Evolutionary conservation across 805 yeast species (phyloP), one percentile per base, ranked within the genome.

Genomic region (Osmozyma mogii): DNA sequence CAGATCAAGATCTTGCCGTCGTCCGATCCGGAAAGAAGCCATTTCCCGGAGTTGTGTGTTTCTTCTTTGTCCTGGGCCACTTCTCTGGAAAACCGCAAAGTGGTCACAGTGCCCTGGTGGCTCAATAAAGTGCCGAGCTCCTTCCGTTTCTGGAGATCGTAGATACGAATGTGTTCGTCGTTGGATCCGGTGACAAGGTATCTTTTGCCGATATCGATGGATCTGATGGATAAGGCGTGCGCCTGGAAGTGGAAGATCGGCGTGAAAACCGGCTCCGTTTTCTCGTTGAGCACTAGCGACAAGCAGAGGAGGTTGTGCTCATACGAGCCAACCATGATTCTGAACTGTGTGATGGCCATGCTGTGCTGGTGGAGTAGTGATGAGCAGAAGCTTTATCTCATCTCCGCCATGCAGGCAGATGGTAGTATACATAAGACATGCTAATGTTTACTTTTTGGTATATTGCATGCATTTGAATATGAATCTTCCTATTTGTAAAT

Each of bases 241-340:
- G 98, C 95, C 45, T 89, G 85, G 58, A 92, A 89, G 54, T 92
- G 96, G 65, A 92, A 92, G 24, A 92, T 78, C 3, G 97, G 95
- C 26, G 85, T 87, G 60, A 92, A 92, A 15, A 42, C 38, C 3
- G 48, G 43, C 7, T 84, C 65, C 1, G 87, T 78, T 6, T 69
- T 62, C 30, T 56, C 57, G 36, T 75, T 70, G 15, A 84, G 45
- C n/a, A 78, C 69, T 25, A 84, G 60, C 1, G 96, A 84, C 10
- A 87, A 65, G 63, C 96, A 87, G 23, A 88, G 60, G 27, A 92
- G 57, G 38, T 87, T 84, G 58, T 92, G 98, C 58, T 92, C 98
- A 47, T 92, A 92, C 1, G 96, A 87, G 15, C 98, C 98, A 9
- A 84, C 94, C 45, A 89, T 71, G 15, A 92, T 76, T 51, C 98